Conservation (phyloP, 1,139 yeast genomes). For the Eremothecium coryli region DNA sequence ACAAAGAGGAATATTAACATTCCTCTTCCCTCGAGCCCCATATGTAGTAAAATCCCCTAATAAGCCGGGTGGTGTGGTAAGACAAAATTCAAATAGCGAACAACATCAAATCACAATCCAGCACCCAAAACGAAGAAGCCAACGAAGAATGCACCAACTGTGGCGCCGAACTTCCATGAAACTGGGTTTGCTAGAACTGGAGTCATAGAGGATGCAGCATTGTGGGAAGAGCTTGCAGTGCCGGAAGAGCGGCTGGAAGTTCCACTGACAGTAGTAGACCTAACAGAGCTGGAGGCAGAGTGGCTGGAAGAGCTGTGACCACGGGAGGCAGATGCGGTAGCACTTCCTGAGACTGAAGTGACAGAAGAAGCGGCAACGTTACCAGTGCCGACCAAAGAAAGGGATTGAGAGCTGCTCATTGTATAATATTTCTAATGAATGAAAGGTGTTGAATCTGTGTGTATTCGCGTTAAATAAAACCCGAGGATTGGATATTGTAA, state of each 20-base stretch:
- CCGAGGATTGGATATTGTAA: too few relatives aligned
- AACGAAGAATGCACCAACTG: conserved; percentile 24
- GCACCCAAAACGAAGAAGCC: conserved; percentile 29
- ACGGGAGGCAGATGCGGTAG: conserved; percentile 9
- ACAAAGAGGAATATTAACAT: too few relatives aligned
- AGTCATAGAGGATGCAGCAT: conserved; percentile 9
- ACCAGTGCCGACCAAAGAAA: conserved; percentile 17
- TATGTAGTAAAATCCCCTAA: too few relatives aligned
- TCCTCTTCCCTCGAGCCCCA: too few relatives aligned
- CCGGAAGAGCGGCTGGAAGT: conserved; percentile 5
- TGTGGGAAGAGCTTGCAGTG: conserved; percentile 7
- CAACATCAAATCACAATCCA: conserved; percentile 12
- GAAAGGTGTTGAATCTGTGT: too few relatives aligned
- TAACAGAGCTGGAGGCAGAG: conserved; percentile 5
- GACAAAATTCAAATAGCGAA: too few relatives aligned
- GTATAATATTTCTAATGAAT: too few relatives aligned
- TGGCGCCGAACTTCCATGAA: conserved; percentile 28
- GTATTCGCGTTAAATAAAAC: too few relatives aligned
- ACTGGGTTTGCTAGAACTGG: conserved; percentile 26
- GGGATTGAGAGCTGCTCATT: too few relatives aligned
- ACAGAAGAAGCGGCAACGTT: conserved; percentile 26
- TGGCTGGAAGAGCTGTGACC: conserved; percentile 12
- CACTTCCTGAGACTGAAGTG: conserved; percentile 14
- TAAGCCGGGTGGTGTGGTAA: too few relatives aligned
- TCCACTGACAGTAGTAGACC: conserved; percentile 7